Conservation (phyloP, 106 monocot species). For the Iris macrosiphon region DNA sequence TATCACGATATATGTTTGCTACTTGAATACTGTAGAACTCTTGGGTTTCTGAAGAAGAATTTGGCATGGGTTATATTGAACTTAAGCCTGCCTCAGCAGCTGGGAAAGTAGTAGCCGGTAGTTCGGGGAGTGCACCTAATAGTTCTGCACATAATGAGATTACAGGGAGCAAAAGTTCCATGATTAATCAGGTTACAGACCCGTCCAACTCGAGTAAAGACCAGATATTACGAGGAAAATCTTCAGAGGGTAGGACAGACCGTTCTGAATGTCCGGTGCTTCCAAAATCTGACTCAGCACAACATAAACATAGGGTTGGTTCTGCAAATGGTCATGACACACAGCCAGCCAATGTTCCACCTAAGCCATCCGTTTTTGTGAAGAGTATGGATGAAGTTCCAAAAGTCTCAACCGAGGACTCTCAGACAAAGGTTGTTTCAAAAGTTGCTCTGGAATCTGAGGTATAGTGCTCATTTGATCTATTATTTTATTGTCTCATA, state of each 20-base stretch:
- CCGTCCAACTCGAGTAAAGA: constrained; percentile 33
- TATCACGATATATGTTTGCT: too few species aligned
- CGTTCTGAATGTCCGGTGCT: constrained; percentile 33
- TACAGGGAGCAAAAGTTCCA: constrained; percentile 17
- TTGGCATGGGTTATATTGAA: constrained; percentile 86
- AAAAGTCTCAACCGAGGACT: constrained; percentile 41
- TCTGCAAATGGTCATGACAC: constrained; percentile 30
- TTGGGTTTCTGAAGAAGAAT: constrained; percentile 96
- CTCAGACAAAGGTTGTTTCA: constrained; percentile 14
- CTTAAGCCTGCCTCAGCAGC: constrained; percentile 47
- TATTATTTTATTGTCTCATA: too few species aligned
- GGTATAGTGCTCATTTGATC: too few species aligned
- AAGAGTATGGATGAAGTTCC: constrained; percentile 37
- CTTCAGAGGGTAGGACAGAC: constrained; percentile 49
- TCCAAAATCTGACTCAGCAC: too few species aligned
- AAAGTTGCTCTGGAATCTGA: constrained; percentile 55
- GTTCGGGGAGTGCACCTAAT: constrained; percentile 15
- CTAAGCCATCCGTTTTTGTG: constrained; percentile 28
- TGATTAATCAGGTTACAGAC: constrained; percentile 21
- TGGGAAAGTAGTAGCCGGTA: constrained; percentile 42
- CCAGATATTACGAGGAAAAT: constrained; percentile 38
- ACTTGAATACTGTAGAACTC: constrained; percentile 51
- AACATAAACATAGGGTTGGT: constrained; percentile 27
- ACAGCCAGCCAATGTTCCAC: constrained; percentile 3
- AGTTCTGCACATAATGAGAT: constrained; percentile 16